Evolutionary conservation across 2,329 filamentous ascomycete genomes (phyloP).

Genomic region (Cercospora sp.): DNA sequence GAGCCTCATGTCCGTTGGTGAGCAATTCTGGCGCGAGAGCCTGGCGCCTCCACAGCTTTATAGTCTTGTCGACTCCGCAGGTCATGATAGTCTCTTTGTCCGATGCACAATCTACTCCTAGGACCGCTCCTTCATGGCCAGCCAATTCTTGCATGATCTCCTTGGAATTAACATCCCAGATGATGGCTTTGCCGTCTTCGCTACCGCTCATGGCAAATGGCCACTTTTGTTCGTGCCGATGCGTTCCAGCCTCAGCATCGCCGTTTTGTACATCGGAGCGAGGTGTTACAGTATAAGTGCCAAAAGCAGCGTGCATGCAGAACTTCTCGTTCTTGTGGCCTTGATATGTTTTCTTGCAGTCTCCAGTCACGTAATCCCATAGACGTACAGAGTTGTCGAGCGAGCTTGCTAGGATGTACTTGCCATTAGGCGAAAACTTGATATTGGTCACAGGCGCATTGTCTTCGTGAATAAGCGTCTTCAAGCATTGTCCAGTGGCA

Average conservation of each 20-base stretch:
- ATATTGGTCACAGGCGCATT: slow-evolving; percentile 87
- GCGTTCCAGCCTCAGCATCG: slow-evolving; percentile 17
- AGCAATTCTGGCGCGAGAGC: slow-evolving; percentile 22
- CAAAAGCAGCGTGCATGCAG: slow-evolving; percentile 83
- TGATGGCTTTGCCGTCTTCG: slow-evolving; percentile 79
- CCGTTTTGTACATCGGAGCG: slow-evolving; percentile 5
- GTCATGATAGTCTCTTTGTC: slow-evolving; percentile 59
- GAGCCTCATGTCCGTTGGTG: slow-evolving; percentile 2
- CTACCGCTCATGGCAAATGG: slow-evolving; percentile 79
- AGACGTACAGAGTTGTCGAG: slow-evolving; percentile 86
- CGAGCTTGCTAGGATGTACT: slow-evolving; percentile 87
- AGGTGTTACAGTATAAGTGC: slow-evolving; percentile 54
- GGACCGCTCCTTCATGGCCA: slow-evolving; percentile 59
- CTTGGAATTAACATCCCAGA: slow-evolving; percentile 91
- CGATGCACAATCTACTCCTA: slow-evolving; percentile 61
- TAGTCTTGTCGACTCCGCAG: slow-evolving; percentile 61
- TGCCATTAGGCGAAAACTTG: slow-evolving; percentile 90
- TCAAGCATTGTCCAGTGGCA: slow-evolving; percentile 87
- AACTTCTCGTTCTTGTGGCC: slow-evolving; percentile 83
- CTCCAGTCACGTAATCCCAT: slow-evolving; percentile 92
- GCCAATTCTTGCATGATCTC: slow-evolving; percentile 69
- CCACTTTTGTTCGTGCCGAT: slow-evolving; percentile 31
- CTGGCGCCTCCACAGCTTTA: slow-evolving; percentile 58
- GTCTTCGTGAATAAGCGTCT: slow-evolving; percentile 94
- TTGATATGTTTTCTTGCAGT: slow-evolving; percentile 95